phyloP scores from a whole-genome alignment of 2,329 filamentous ascomycete species.

The Fusarium oligoseptatum region DNA sequence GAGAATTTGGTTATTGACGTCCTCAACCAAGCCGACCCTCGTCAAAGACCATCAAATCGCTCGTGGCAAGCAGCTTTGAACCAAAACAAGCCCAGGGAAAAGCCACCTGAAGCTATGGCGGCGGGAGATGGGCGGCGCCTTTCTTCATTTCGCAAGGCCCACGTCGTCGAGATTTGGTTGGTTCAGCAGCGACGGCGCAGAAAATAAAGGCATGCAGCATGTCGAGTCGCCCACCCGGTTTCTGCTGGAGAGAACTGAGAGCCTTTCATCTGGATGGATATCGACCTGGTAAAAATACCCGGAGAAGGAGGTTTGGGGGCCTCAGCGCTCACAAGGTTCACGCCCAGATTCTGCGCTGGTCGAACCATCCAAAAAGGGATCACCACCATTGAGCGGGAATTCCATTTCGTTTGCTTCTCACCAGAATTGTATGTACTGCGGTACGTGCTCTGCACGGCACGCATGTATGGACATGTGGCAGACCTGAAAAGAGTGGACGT shows the following conservation, averaged over 20 bases:
- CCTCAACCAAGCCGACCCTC: not conserved
- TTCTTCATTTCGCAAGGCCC: constrained; percentile 34
- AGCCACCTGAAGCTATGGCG: constrained; percentile 36
- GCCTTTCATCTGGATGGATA: not conserved
- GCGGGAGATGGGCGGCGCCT: constrained; percentile 39
- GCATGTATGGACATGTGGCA: constrained; percentile 29
- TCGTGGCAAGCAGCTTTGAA: constrained; percentile 25
- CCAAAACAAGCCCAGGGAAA: constrained; percentile 26
- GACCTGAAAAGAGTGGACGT: constrained; percentile 23
- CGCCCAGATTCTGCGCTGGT: not conserved
- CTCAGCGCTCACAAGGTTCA: not conserved
- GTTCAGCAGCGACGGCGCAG: constrained; percentile 15
- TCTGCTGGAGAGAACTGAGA: not conserved
- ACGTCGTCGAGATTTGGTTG: constrained; percentile 28
- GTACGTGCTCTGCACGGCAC: not conserved
- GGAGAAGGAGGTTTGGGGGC: constrained; percentile 1
- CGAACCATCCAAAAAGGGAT: not conserved
- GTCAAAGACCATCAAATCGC: constrained; percentile 9
- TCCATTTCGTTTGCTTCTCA: constrained; percentile 14
- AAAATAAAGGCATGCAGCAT: constrained; percentile 14
- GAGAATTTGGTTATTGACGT: not conserved
- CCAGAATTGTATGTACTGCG: not conserved
- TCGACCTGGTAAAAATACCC: not conserved
- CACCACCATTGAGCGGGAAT: constrained; percentile 4
- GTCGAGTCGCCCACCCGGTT: constrained; percentile 4